A percentile compares a stretch with the other conserved stretches of the same genome.
Evolutionary conservation across 2,329 filamentous ascomycete genomes (phyloP).

Genomic region (Talaromyces albobiverticillius): DNA sequence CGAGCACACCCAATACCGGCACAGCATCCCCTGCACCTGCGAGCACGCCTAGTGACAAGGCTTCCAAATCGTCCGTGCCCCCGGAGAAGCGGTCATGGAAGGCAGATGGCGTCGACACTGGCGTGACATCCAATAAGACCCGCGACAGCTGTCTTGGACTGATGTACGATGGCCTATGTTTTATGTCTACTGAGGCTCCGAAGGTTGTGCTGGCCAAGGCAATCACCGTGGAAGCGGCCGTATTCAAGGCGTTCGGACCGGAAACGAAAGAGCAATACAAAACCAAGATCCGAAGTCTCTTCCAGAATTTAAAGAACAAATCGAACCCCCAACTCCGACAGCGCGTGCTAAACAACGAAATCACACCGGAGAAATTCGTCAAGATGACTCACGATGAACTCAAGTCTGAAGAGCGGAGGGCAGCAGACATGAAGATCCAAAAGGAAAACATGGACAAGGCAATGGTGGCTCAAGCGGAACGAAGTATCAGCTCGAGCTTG

Average conservation of each 20-base stretch:
- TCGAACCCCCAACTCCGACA: constrained; percentile 74
- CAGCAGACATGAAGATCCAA: constrained; percentile 71
- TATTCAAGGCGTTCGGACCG: constrained; percentile 66
- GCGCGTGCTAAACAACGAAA: constrained; percentile 71
- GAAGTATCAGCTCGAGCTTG: constrained; percentile 82
- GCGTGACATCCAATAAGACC: constrained; percentile 68
- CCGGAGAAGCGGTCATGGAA: constrained; percentile 79
- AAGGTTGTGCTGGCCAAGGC: constrained; percentile 65
- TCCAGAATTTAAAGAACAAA: constrained; percentile 91
- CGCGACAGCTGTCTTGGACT: constrained; percentile 86
- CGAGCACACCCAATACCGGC: constrained; percentile 48
- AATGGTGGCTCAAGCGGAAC: constrained; percentile 88
- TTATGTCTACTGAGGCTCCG: constrained; percentile 59
- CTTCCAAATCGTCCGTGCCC: constrained; percentile 54
- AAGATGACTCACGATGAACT: constrained; percentile 87
- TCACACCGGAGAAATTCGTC: constrained; percentile 72
- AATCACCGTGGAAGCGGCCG: constrained; percentile 73
- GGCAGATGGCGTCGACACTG: constrained; percentile 74
- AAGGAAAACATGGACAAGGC: constrained; percentile 97
- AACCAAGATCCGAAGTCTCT: constrained; percentile 85
- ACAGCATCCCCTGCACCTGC: constrained; percentile 50
- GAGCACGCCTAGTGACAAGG: constrained; percentile 45
- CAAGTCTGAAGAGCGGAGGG: constrained; percentile 78
- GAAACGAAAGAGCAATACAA: constrained; percentile 73
- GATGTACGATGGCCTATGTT: constrained; percentile 87